Conservation (phyloP, 1,284 basidiomycete genomes). For the Mycena sp. region DNA sequence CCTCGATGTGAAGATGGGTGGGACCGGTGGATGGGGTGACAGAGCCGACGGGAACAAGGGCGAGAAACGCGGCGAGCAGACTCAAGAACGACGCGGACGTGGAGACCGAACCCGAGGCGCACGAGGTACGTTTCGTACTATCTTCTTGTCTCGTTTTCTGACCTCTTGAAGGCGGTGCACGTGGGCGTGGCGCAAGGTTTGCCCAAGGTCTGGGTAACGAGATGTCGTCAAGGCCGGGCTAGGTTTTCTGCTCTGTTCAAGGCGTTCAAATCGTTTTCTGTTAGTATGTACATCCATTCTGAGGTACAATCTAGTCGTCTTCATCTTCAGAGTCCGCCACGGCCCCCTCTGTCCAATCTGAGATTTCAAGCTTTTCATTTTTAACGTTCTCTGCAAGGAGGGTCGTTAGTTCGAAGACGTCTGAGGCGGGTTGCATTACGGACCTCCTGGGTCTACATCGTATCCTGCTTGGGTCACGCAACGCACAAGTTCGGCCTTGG, state of each 20-base stretch:
- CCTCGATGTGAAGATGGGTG: conserved; percentile 90
- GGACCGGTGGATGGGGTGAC: conserved; percentile 73
- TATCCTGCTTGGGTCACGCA: conserved; percentile 93
- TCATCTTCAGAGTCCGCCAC: conserved; percentile 41
- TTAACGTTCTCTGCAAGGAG: conserved; percentile 59
- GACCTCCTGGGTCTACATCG: conserved; percentile 81
- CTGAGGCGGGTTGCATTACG: conserved; percentile 38
- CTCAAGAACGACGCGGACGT: conserved; percentile 77
- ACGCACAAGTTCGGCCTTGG: conserved; percentile 81
- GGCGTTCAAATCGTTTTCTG: conserved; percentile 7
- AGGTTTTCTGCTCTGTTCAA: conserved; percentile 17
- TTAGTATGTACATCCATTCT: conserved; percentile 25
- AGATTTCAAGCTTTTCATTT: conserved; percentile 73
- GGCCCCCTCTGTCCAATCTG: conserved; percentile 65
- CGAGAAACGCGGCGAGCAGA: conserved; percentile 82
- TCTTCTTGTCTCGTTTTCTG: background rate
- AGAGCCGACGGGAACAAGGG: conserved; percentile 77
- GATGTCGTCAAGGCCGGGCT: conserved; percentile 57
- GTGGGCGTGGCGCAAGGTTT: conserved; percentile 79
- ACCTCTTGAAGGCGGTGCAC: conserved; percentile 59
- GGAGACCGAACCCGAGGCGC: conserved; percentile 72
- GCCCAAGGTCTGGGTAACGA: conserved; percentile 84
- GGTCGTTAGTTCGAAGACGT: conserved; percentile 14
- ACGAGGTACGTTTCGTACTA: conserved; percentile 56
- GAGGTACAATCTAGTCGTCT: conserved; percentile 37